Evolutionary conservation across 768 basidiomycete genomes (phyloP), one percentile per base, ranked within the genome.

Genomic region (Collybia sp.): DNA sequence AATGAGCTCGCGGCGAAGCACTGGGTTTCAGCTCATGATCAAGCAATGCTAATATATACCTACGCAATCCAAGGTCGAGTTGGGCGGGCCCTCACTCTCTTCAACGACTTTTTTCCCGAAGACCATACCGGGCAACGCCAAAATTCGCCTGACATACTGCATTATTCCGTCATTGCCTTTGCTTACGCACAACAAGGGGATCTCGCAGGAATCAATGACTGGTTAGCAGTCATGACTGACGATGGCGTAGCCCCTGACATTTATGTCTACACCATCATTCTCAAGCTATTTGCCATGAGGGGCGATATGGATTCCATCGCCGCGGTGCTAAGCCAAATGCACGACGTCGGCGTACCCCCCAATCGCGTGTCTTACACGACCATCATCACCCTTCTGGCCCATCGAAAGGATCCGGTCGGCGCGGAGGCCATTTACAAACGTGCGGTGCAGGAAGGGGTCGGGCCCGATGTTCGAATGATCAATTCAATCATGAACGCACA

Each of bases 401-500:
- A 71, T 40, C 71, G 77, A 39, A 70, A 71, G 46, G 87, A 93
- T 57, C 68, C 78, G 0, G 62, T 75, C 11, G 78, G 78, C 18
- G 88, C 88, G 1, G 82, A 88, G 57, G 70, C 71, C 10, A 62
- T 88, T 41, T 90, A 81, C 66, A 68, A 76, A 62, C 76, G 73
- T 36, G 87, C 87, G 0, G 40, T 89, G 38, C 57, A 62, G 12
- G 80, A 84, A 33, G 82, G 82, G 12, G 57, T 91, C 45, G 60
- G 64, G 12, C 86, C 85, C 2, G 83, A 88, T 59, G 68, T 71
- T 31, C 66, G 60, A 33, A 83, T 91, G 83, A 68, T 83, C 52
- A 75, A 79, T 12, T 66, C 85, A 5, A 61, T 95, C 41, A 82
- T 97, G 82, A 80, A 88, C 54, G 91, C 86, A 0, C 80, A 93